Base-by-base conservation (phyloP, 345 rosid species). In the Mercurialis annua region DNA sequence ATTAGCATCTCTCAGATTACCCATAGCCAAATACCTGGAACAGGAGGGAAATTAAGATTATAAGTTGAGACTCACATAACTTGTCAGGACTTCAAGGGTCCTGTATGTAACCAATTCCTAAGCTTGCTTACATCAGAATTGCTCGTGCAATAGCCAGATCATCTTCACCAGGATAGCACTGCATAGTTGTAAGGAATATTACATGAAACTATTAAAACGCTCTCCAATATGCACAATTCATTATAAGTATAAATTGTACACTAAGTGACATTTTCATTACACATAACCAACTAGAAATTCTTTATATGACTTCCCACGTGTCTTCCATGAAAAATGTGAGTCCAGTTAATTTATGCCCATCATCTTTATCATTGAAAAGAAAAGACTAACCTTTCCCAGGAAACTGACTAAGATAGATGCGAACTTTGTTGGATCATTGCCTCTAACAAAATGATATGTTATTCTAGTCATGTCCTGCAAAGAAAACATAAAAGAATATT, bases 151-250 rank as follows among this genome's bases (percentile, higher is more conserved):
- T 81, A 24, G 96, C 99, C 50, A 89, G 73, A 81, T 94, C 99
- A 73, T 92, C 99, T 88, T 94, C 99, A 34, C 97, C 92, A 1
- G 99, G 99, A 85, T 89, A 94, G 77, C 99, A 91, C 99, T 94
- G 93, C 78, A 76, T n/a, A 53, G 56, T 73, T 53, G 29, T 67
- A 59, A 73, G 70, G 46, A 12, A 63, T 26, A 63, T 65, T 27
- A 71, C 57, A 43, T 59, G 9, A 16, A 18, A 46, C 24, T 38
- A 52, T 59, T 33, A 46, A 46, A 66, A 54, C 65, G 43, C 40
- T 26, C 53, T 43, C 51, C 24, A 60, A 31, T 47, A 66, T 14
- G 61, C 60, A 57, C 18, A 54, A 64, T 6, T 40, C 29, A 31
- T 31, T 6, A 31, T 23, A 29, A 16, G 66, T 61, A 30, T 47